A percentile compares a stretch with the other conserved stretches of the same genome.
Evolutionary conservation across 1,139 yeast genomes (phyloP).

Genomic region (Kodamaea ohmeri): DNA sequence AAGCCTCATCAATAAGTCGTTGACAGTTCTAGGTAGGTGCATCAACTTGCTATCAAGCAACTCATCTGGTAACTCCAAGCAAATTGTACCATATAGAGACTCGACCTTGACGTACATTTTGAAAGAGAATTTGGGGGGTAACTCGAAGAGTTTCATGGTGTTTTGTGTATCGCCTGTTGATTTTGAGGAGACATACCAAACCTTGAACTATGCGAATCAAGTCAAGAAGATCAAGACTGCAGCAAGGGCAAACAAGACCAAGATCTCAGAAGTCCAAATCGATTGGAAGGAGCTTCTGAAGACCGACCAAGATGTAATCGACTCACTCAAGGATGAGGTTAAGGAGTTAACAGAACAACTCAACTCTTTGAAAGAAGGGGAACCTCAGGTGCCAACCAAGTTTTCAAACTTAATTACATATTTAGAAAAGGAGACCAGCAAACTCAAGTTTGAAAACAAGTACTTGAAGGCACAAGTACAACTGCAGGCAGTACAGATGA

Average conservation of each 20-base stretch:
- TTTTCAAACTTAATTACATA: slow-evolving; percentile 29
- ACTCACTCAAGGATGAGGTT: slow-evolving; percentile 32
- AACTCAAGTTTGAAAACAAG: slow-evolving; percentile 35
- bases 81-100: slow-evolving; percentile 69
- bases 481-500: slow-evolving; percentile 21
- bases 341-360: slow-evolving; percentile 29
- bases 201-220: slow-evolving; percentile 71
- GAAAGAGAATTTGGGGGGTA: slow-evolving; percentile 71
- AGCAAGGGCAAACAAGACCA: slow-evolving; percentile 49
- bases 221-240: slow-evolving; percentile 66
- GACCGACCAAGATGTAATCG: slow-evolving; percentile 29
- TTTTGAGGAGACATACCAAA: slow-evolving; percentile 70
- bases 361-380: slow-evolving; percentile 10
- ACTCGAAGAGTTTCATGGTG: slow-evolving; percentile 71
- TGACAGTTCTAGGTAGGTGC: slow-evolving; percentile 75
- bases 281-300: slow-evolving; percentile 33
- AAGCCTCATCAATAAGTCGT: slow-evolving; percentile 66
- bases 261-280: slow-evolving; percentile 27
- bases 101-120: slow-evolving; percentile 69
- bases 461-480: slow-evolving; percentile 24
- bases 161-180: slow-evolving; percentile 76
- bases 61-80: slow-evolving; percentile 17
- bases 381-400: slow-evolving; percentile 13
- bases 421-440: slow-evolving; percentile 31
- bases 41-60: slow-evolving; percentile 55